These are phyloP conservation scores for Neurospora sp. DNA, from an alignment of 495 filamentous ascomycete genomes.

Conservation along the genomic window DNA sequence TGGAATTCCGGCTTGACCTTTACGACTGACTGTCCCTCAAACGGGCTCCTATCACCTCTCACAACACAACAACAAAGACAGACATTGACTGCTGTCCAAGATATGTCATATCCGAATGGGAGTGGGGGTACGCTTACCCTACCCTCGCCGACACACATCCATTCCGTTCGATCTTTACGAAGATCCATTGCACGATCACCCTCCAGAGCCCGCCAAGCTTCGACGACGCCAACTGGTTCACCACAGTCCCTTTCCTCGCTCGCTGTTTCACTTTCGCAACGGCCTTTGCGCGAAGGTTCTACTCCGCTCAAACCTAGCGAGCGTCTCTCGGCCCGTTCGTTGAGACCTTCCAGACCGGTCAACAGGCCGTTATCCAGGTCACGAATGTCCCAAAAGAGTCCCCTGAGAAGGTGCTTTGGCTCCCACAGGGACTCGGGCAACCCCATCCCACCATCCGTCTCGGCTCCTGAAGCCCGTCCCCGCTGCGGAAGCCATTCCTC, in stretches of 20 bases:
- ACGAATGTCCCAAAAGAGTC: slow-evolving; percentile 61
- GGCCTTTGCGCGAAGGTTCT: slow-evolving; percentile 16
- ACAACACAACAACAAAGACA: neutral
- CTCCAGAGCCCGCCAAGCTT: slow-evolving; percentile 43
- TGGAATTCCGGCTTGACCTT: neutral
- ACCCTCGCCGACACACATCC: slow-evolving; percentile 70
- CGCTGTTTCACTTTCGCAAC: slow-evolving; percentile 20
- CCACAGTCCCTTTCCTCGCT: slow-evolving; percentile 10
- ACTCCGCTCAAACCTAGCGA: slow-evolving; percentile 34
- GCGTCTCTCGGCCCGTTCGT: slow-evolving; percentile 44
- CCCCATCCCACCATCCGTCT: slow-evolving; percentile 36
- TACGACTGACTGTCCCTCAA: neutral
- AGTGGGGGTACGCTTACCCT: slow-evolving; percentile 73
- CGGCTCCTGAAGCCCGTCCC: slow-evolving; percentile 23
- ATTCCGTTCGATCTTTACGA: slow-evolving; percentile 66
- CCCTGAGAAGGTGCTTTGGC: slow-evolving; percentile 62
- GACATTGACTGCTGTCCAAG: neutral
- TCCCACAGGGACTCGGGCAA: slow-evolving; percentile 65
- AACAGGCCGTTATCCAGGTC: slow-evolving; percentile 36
- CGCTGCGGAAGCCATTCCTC: neutral
- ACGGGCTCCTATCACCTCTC: neutral
- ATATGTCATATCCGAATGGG: slow-evolving; percentile 34
- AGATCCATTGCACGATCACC: slow-evolving; percentile 81
- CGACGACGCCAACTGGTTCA: neutral
- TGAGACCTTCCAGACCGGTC: slow-evolving; percentile 29